phyloP scores from a whole-genome alignment of 345 rosid genomes.

The Eucalyptus marginata region DNA sequence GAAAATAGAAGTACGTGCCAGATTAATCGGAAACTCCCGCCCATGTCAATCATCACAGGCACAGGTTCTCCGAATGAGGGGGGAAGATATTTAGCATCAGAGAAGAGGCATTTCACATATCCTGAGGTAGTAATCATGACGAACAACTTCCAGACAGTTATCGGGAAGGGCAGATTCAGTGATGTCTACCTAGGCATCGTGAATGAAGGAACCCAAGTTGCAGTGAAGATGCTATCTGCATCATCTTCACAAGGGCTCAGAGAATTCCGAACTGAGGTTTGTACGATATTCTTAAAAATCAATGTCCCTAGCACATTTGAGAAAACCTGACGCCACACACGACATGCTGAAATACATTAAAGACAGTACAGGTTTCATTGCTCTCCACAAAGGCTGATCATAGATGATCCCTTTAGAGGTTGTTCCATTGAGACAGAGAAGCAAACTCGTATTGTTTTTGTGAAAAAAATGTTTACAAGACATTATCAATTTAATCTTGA shows the following conservation, averaged over 20 bases:
- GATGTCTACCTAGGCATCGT: constrained; percentile 15
- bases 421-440: neutral
- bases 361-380: neutral
- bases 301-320: neutral
- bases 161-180: constrained; percentile 26
- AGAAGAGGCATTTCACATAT: constrained; percentile 2
- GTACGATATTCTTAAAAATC: neutral
- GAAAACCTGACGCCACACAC: neutral
- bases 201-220: constrained; percentile 9
- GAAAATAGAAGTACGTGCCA: neutral
- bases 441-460: neutral
- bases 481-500: neutral
- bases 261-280: constrained; percentile 15
- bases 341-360: neutral
- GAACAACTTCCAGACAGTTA: constrained; percentile 8
- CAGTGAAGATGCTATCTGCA: constrained; percentile 21
- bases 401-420: neutral
- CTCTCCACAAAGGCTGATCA: neutral
- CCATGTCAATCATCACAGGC: neutral
- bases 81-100: neutral
- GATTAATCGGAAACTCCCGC: neutral
- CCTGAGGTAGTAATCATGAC: constrained; percentile 13
- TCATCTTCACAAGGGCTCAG: constrained; percentile 4
- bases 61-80: neutral
- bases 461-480: neutral